Base-by-base conservation (phyloP, 495 filamentous ascomycete genomes). In the Annulohypoxylon moriforme region DNA sequence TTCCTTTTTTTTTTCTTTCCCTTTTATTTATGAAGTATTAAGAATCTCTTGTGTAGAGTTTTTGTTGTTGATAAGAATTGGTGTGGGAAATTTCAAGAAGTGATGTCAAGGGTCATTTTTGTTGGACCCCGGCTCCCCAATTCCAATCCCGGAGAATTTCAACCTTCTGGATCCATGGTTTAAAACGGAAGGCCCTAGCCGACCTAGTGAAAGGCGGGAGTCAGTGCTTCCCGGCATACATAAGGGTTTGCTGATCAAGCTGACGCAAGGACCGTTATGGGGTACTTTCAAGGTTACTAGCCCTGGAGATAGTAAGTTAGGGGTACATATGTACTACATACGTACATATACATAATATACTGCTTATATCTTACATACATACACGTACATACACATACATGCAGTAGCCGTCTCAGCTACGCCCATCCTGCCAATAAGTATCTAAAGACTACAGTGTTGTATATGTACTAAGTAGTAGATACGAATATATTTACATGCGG, bases 11-110 rank as follows among this genome's bases (percentile, higher is more conserved):
- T 64, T 40, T 61, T 16, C 1, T 42, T 42, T 42, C 20, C 0
- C 33, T 31, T 5, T 29, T n/a, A 14, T 40, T 40, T 14, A 40
- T 40, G n/a, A 40, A 33, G 8, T 36, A 36, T 4, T 36, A 36
- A 36, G 29, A 33, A 33, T 18, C 16, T 33, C n/a, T 22, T 24
- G 47, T 11, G 8, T 3, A 29, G 6, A 29, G 27, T 14, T 40
- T 40, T 34, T 36, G 18, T 25, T 14, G 16, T 52, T 52, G 20
- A 58, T 36, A 29, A 62, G 50, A 25, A 22, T 50, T 72, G 69
- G 69, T 72, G 69, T 72, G 69, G 69, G 22, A 72, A 64, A 68
- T 60, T 60, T 56, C 6, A n/a, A 68, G 40, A n/a, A 55, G 36
- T 31, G 36, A 53, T 27, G 46, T 67, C 69, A 72, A 68, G 69